Evolutionary conservation across 306 rosid genomes (phyloP).

Genomic region (Hippophae rhamnoides): DNA sequence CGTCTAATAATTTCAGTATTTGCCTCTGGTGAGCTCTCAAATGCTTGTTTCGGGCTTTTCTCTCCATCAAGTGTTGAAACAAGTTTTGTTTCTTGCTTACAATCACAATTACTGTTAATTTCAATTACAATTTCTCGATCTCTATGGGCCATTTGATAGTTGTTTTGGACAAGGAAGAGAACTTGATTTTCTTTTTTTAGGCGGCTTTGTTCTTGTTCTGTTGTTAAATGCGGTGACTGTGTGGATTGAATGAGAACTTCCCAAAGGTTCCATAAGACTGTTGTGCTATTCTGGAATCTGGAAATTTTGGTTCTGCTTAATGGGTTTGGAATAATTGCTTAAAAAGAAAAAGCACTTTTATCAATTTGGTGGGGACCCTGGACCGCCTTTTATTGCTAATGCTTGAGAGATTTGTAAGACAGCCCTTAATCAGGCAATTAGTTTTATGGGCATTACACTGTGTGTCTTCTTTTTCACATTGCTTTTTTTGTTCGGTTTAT

Average conservation of each 20-base stretch:
- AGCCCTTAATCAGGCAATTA: no score
- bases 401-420: no score
- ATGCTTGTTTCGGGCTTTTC: background rate
- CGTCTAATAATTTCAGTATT: conserved; percentile 1
- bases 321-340: no score
- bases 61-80: background rate
- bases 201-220: background rate
- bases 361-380: no score
- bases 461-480: no score
- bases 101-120: conserved; percentile 2
- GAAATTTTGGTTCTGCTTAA: no score
- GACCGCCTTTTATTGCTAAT: no score
- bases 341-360: no score
- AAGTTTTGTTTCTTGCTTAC: conserved; percentile 4
- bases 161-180: conserved; percentile 1
- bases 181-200: background rate
- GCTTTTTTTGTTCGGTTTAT: no score
- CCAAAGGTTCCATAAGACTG: no score
- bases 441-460: no score
- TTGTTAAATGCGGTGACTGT: background rate
- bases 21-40: background rate
- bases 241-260: background rate
- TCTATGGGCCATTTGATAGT: conserved; percentile 18
- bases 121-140: conserved; percentile 12
- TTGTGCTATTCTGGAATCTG: no score